A percentile compares a stretch with the other conserved stretches of the same genome.
phyloP scores from a whole-genome alignment of 2,329 filamentous ascomycete species.

The Alternaria solani region DNA sequence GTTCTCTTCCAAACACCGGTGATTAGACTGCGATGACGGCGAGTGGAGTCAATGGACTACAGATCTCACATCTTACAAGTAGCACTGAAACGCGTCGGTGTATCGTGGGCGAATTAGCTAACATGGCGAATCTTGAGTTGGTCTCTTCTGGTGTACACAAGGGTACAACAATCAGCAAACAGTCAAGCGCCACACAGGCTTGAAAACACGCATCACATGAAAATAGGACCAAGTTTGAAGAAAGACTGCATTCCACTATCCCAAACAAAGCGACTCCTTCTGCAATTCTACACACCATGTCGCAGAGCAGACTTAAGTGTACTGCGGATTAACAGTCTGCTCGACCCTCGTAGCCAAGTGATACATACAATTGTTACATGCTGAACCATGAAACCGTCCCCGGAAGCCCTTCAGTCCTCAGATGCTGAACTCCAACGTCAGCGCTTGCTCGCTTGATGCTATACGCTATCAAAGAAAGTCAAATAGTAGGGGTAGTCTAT shows the following conservation, averaged over 20 bases:
- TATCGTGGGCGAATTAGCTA: no score
- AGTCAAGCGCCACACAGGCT: background rate
- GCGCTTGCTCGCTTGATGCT: conserved; percentile 37
- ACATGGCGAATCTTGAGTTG: background rate
- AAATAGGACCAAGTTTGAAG: conserved; percentile 28
- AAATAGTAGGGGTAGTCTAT: conserved; percentile 50
- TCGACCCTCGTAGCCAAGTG: conserved; percentile 43
- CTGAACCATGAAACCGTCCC: conserved; percentile 37
- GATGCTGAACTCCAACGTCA: conserved; percentile 31
- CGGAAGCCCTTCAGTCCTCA: conserved; percentile 35
- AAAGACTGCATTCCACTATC: conserved; percentile 41
- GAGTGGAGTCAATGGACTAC: background rate
- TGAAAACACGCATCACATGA: conserved; percentile 14
- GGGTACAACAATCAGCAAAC: background rate
- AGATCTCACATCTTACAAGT: no score
- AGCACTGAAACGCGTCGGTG: no score
- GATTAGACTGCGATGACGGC: background rate
- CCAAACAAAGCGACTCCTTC: conserved; percentile 30
- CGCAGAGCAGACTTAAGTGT: conserved; percentile 33
- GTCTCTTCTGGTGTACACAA: background rate
- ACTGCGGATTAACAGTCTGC: conserved; percentile 47
- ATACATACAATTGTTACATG: conserved; percentile 49
- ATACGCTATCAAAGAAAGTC: conserved; percentile 46
- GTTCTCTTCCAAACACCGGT: background rate
- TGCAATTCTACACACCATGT: conserved; percentile 28